A percentile compares a stretch with the other conserved stretches of the same genome.
phyloP scores from a whole-genome alignment of 441 rosid species.

The Francoa sonchifolia region DNA sequence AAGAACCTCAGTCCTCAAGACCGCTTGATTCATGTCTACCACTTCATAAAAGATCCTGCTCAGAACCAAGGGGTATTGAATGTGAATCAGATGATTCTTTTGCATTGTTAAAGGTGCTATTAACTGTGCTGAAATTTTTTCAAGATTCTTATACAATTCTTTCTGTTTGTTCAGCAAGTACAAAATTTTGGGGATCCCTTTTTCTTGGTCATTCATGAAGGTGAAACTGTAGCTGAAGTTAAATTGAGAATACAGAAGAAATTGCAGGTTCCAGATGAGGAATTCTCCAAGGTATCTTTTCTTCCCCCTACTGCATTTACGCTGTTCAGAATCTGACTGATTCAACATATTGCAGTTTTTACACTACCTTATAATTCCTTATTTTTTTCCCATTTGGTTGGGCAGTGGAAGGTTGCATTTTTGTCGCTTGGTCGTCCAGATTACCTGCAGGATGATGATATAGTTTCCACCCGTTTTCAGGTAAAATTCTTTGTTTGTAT shows the following conservation, averaged over 20 bases:
- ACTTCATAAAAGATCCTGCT: slow-evolving; percentile 66
- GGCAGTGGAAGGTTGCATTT: slow-evolving; percentile 88
- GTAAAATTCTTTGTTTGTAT: slow-evolving; percentile 17
- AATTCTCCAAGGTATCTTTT: slow-evolving; percentile 60
- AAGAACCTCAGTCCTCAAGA: slow-evolving; percentile 72
- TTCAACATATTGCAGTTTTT: background rate
- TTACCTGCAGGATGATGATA: slow-evolving; percentile 64
- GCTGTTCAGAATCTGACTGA: background rate
- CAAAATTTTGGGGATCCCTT: slow-evolving; percentile 96
- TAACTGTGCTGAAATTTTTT: slow-evolving; percentile 1
- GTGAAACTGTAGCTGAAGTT: slow-evolving; percentile 74
- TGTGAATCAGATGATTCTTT: background rate
- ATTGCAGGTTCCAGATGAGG: slow-evolving; percentile 81
- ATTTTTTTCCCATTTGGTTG: slow-evolving; percentile 2
- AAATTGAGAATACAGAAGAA: slow-evolving; percentile 76
- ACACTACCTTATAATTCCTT: background rate
- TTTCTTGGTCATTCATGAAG: slow-evolving; percentile 87
- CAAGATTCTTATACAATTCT: background rate
- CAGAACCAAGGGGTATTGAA: slow-evolving; percentile 64
- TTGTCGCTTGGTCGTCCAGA: slow-evolving; percentile 83
- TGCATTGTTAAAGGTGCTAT: slow-evolving; percentile 1
- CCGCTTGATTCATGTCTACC: slow-evolving; percentile 90
- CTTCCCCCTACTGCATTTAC: background rate
- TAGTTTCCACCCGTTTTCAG: slow-evolving; percentile 73
- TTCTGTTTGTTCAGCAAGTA: slow-evolving; percentile 44